phyloP scores from a whole-genome alignment of 768 basidiomycete species.

The Psilocybe sp. region DNA sequence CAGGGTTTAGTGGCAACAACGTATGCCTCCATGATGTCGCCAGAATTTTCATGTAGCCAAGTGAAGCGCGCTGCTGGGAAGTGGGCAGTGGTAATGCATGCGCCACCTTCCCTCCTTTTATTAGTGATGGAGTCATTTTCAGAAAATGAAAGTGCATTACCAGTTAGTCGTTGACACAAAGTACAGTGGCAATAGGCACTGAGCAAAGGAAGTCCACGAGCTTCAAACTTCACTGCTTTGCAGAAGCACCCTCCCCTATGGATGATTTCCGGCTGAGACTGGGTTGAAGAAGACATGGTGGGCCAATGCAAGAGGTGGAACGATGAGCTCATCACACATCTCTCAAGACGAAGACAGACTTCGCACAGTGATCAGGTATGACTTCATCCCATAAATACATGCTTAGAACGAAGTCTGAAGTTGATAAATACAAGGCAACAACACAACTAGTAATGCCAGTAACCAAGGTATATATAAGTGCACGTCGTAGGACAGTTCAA shows the following conservation, averaged over 20 bases:
- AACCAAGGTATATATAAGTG: background rate
- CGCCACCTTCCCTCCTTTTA: slow-evolving; percentile 38
- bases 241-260: slow-evolving; percentile 60
- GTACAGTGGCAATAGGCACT: slow-evolving; percentile 73
- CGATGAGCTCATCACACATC: no score
- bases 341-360: no score
- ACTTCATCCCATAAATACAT: no score
- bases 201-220: slow-evolving; percentile 45
- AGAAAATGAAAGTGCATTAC: slow-evolving; percentile 16
- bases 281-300: no score
- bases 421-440: background rate
- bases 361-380: no score
- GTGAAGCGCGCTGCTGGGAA: slow-evolving; percentile 46
- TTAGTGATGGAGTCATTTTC: background rate
- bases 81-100: slow-evolving; percentile 63
- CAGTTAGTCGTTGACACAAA: slow-evolving; percentile 59
- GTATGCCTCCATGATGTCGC: slow-evolving; percentile 43
- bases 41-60: slow-evolving; percentile 47
- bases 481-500: background rate
- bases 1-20: slow-evolving; percentile 46
- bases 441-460: background rate
- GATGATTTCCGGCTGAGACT: slow-evolving; percentile 10
- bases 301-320: no score
- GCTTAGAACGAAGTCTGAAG: no score
- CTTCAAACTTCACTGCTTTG: slow-evolving; percentile 43